Percentiles rank a stretch among this genome's conserved stretches.
phyloP scores from a whole-genome alignment of 2,329 filamentous ascomycete species.

The Endothia cerciana region DNA sequence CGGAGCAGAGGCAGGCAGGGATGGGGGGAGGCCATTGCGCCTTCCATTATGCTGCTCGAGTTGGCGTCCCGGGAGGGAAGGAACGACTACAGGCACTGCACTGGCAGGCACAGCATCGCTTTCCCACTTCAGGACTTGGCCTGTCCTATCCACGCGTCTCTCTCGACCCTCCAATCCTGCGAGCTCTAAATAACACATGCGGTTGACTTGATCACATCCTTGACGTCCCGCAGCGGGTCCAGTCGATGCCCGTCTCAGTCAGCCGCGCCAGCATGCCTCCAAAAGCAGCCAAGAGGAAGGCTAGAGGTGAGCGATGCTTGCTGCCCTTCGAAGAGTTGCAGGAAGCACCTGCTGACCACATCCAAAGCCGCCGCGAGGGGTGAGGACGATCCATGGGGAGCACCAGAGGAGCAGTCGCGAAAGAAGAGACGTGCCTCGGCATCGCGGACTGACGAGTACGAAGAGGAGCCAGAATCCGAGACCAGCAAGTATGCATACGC shows the following conservation, averaged over 20 bases:
- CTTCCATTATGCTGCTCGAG: neutral
- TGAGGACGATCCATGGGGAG: conserved; percentile 16
- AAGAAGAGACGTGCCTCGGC: conserved; percentile 14
- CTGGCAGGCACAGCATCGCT: neutral
- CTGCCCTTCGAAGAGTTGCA: no score
- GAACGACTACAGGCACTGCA: neutral
- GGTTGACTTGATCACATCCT: neutral
- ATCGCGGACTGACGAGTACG: neutral
- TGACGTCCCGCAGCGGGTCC: neutral
- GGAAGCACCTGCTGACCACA: neutral
- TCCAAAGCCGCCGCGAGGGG: neutral
- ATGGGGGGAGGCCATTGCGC: neutral
- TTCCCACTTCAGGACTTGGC: neutral
- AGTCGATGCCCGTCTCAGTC: neutral
- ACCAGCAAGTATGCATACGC: conserved; percentile 11
- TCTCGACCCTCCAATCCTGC: neutral
- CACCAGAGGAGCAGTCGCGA: conserved; percentile 10
- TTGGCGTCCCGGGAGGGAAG: neutral
- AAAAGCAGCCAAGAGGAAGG: conserved; percentile 23
- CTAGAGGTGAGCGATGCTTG: conserved; percentile 13
- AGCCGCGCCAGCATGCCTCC: conserved; percentile 21
- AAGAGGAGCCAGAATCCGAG: neutral
- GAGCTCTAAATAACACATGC: neutral
- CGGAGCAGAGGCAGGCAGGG: neutral
- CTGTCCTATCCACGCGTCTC: neutral